Conservation (phyloP, 1,284 basidiomycete genomes). For the Leccinum variabile region DNA sequence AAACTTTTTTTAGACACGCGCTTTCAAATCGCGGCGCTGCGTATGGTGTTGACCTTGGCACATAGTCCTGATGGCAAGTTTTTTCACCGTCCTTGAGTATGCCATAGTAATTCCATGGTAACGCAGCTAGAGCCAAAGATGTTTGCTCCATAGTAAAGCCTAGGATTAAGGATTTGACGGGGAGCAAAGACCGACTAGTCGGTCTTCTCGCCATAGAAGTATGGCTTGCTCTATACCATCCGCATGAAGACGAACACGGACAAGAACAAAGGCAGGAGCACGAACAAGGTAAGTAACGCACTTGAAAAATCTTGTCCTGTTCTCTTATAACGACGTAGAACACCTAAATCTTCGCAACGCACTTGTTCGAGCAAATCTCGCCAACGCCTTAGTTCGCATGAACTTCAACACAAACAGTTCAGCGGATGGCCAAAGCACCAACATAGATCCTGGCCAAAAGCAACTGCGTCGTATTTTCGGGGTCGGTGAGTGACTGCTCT, state of each 20-base stretch:
- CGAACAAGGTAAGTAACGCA: background rate
- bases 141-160: conserved; percentile 13
- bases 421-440: background rate
- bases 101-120: background rate
- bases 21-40: conserved; percentile 18
- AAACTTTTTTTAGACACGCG: conserved; percentile 10
- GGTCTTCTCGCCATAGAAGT: conserved; percentile 27
- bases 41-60: conserved; percentile 21
- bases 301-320: background rate
- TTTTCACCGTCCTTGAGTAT: background rate
- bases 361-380: background rate
- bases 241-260: background rate
- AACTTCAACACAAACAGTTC: background rate
- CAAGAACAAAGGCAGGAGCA: background rate
- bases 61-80: conserved; percentile 15
- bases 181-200: conserved; percentile 8
- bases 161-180: conserved; percentile 18
- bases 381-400: conserved; percentile 10
- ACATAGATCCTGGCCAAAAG: background rate
- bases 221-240: conserved; percentile 16
- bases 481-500: background rate
- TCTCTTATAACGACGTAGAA: background rate
- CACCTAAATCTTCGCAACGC: background rate
- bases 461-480: background rate
- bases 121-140: conserved; percentile 1